Evolutionary conservation across 495 filamentous ascomycete species (phyloP).

Genomic region (Hapsidospora chrysogenum): DNA sequence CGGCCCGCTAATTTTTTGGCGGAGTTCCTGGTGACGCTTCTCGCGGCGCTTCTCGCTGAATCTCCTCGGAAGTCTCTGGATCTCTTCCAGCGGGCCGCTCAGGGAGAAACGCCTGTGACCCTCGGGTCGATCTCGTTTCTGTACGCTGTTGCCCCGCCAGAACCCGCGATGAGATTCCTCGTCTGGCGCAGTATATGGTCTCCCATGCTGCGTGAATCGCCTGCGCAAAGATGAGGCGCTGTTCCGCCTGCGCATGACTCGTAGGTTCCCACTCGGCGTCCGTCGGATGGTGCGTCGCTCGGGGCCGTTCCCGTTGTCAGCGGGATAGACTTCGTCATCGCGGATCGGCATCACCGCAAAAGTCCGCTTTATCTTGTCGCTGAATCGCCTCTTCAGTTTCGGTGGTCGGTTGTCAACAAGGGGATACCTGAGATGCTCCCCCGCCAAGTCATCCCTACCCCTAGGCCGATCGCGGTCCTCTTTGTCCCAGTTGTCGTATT

Average conservation of each 20-base stretch:
- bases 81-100: constrained; percentile 22
- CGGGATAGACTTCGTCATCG: constrained; percentile 18
- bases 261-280: constrained; percentile 29
- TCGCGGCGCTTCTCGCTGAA: constrained; percentile 46
- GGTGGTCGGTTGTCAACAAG: constrained; percentile 23
- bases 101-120: constrained; percentile 12
- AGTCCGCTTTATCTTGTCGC: constrained; percentile 27
- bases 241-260: constrained; percentile 28
- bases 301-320: constrained; percentile 16
- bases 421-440: constrained; percentile 12
- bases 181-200: constrained; percentile 17
- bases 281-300: constrained; percentile 32
- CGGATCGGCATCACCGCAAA: constrained; percentile 32
- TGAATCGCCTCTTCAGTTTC: constrained; percentile 31
- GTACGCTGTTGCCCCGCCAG: constrained; percentile 5
- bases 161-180: constrained; percentile 8
- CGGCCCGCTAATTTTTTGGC: constrained; percentile 45
- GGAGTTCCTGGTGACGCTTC: constrained; percentile 45
- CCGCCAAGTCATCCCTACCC: constrained; percentile 13
- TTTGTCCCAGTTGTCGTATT: constrained; percentile 20
- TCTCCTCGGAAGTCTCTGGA: constrained; percentile 32
- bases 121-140: constrained; percentile 5
- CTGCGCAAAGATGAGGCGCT: constrained; percentile 20
- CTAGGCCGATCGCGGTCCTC: constrained; percentile 10
- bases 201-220: constrained; percentile 6